Evolutionary conservation across 2,329 filamentous ascomycete genomes (phyloP).

Genomic region (Plectosphaerella plurivora): DNA sequence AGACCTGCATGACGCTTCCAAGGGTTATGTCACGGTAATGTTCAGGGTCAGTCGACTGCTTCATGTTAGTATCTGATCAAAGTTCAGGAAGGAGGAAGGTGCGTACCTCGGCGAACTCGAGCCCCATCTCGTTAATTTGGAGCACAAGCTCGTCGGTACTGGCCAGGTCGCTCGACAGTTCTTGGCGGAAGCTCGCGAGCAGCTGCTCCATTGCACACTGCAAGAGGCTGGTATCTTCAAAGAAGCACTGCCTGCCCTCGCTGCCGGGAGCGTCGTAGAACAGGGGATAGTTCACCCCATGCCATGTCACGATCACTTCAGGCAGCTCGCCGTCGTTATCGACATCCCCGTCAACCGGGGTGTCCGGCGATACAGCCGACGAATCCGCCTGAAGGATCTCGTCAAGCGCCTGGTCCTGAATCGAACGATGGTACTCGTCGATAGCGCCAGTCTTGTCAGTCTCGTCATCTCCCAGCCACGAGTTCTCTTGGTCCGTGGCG

Average conservation of each 20-base stretch:
- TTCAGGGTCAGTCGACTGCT: slow-evolving; percentile 29
- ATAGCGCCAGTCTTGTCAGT: not conserved
- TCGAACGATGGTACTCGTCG: not conserved
- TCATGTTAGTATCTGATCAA: slow-evolving; percentile 17
- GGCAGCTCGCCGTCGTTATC: slow-evolving; percentile 21
- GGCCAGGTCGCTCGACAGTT: slow-evolving; percentile 40
- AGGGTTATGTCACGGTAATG: slow-evolving; percentile 30
- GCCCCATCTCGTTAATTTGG: slow-evolving; percentile 45
- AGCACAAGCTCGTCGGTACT: slow-evolving; percentile 45
- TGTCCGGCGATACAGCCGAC: slow-evolving; percentile 8
- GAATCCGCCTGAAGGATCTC: slow-evolving; percentile 5
- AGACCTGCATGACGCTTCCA: slow-evolving; percentile 35
- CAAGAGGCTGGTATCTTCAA: slow-evolving; percentile 35
- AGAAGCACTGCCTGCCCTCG: slow-evolving; percentile 37
- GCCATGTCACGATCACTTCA: slow-evolving; percentile 36
- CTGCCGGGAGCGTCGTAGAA: slow-evolving; percentile 21
- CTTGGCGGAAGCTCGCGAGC: slow-evolving; percentile 37
- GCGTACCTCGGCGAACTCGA: slow-evolving; percentile 49
- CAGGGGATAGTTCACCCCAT: slow-evolving; percentile 37
- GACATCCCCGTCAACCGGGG: slow-evolving; percentile 9
- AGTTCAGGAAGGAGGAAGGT: not conserved
- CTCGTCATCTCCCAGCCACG: not conserved
- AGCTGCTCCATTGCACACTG: slow-evolving; percentile 40
- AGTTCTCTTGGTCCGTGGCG: too few relatives aligned
- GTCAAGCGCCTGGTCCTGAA: not conserved